Evolutionary conservation across 2,329 filamentous ascomycete genomes (phyloP).

Genomic region (Sordariomycetes sp.): DNA sequence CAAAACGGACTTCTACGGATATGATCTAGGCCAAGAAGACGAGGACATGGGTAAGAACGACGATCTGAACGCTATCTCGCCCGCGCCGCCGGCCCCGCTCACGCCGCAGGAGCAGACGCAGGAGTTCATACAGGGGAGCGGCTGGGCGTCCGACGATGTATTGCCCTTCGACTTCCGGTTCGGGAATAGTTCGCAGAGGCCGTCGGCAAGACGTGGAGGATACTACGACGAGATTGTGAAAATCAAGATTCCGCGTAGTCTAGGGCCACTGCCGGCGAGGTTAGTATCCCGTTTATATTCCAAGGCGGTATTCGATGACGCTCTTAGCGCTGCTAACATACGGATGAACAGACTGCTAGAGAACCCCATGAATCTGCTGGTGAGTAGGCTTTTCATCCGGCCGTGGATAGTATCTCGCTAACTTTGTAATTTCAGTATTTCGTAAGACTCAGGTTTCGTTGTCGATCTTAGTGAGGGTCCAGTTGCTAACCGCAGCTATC

Average conservation of each 20-base stretch:
- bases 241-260: conserved; percentile 37
- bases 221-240: conserved; percentile 60
- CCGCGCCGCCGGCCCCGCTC: conserved; percentile 16
- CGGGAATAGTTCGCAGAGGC: conserved; percentile 23
- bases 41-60: conserved; percentile 59
- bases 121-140: conserved; percentile 6
- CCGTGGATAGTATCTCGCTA: conserved; percentile 7
- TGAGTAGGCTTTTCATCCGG: conserved; percentile 12
- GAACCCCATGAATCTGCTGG: conserved; percentile 69
- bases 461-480: background rate
- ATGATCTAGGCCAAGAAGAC: conserved; percentile 58
- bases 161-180: conserved; percentile 30
- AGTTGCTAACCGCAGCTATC: conserved; percentile 6
- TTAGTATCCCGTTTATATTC: conserved; percentile 24
- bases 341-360: conserved; percentile 33
- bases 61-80: conserved; percentile 51
- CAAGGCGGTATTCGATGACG: conserved; percentile 14
- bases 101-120: conserved; percentile 9
- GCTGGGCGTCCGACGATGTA: conserved; percentile 13
- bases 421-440: conserved; percentile 26
- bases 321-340: background rate
- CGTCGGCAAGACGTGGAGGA: conserved; percentile 17
- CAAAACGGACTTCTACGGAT: conserved; percentile 45
- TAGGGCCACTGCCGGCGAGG: conserved; percentile 33
- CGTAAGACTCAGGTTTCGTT: conserved; percentile 16